phyloP scores from a whole-genome alignment of 169 alveolate genomes.

The Eimeria praecox region DNA sequence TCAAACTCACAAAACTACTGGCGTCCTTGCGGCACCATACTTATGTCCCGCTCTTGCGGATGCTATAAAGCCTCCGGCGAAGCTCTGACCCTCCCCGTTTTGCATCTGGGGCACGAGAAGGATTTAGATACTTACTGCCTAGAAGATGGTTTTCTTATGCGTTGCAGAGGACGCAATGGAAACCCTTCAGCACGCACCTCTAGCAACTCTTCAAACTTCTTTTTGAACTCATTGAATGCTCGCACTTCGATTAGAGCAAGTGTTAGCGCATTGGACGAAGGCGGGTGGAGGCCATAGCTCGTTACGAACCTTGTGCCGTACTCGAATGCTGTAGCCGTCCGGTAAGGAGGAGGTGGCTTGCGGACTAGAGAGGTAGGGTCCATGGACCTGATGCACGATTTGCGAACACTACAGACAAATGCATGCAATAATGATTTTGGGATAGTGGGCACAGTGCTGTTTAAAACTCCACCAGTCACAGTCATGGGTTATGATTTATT shows the following conservation, averaged over 20 bases:
- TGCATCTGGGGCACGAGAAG: neutral
- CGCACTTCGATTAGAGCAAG: constrained; percentile 84
- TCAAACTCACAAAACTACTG: neutral
- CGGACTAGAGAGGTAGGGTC: constrained; percentile 63
- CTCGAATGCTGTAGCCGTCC: constrained; percentile 85
- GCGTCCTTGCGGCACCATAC: neutral
- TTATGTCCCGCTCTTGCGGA: neutral
- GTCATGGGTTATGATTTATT: neutral
- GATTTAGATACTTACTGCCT: neutral
- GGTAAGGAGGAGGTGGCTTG: constrained; percentile 66
- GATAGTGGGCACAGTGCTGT: neutral
- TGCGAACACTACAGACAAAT: neutral
- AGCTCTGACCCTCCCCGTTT: neutral
- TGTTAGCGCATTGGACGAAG: constrained; percentile 85
- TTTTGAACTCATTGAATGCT: constrained; percentile 81
- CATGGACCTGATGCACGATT: constrained; percentile 41
- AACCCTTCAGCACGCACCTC: constrained; percentile 46
- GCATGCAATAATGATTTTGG: neutral
- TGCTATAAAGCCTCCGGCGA: neutral
- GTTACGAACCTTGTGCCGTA: constrained; percentile 82
- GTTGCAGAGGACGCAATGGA: neutral
- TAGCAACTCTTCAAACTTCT: constrained; percentile 83
- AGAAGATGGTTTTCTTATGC: too few relatives aligned
- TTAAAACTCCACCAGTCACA: neutral
- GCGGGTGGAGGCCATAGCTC: constrained; percentile 82